Evolutionary conservation across 768 basidiomycete genomes (phyloP), one percentile per base, ranked within the genome.

Genomic region (Goffeauzyma gilvescens): DNA sequence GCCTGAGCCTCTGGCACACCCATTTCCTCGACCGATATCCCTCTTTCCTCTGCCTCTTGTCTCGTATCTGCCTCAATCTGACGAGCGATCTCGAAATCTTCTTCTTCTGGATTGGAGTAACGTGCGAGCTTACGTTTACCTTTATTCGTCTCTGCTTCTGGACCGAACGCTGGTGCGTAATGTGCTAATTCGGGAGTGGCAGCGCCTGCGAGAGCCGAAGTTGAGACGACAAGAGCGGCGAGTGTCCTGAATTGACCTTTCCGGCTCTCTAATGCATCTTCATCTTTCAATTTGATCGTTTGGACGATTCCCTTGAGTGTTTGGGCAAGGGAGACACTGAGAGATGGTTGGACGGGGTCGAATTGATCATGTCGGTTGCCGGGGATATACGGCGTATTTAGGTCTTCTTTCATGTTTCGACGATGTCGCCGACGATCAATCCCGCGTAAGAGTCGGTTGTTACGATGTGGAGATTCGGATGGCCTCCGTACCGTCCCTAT

Each of bases 301-400:
- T 38, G 42, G 21, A 44, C 15, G 3, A 24, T 25, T 5, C 33
- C n/a, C 12, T 21, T 22, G 32, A 53, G 32, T 15, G 40, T 34
- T 38, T 55, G 54, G 21, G 43, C 38, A 6, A 53, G 25, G 5
- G 43, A 46, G 17, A 52, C 35, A 21, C 49, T 50, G 1, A 48
- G 23, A 2, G 49, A 17, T 1, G 56, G 56, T 8, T 30, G 34
- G 4, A 55, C 27, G 3, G 46, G 45, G 36, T 49, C 44, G 3
- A 48, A 48, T 27, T 45, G 47, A 17, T 46, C 30, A 3, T 22
- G 27, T 21, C 47, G 37, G 1, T 46, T 38, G 1, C 54, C 47
- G 17, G 56, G 56, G 42, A 58, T 58, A 31, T 58, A 58, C 1
- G 56, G 56, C 12, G 51, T 42, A 30, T 58, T 51, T 23, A 55